These are phyloP conservation scores for Xylaria longipes DNA, from an alignment of 495 filamentous ascomycete genomes.

Conservation along the genomic window DNA sequence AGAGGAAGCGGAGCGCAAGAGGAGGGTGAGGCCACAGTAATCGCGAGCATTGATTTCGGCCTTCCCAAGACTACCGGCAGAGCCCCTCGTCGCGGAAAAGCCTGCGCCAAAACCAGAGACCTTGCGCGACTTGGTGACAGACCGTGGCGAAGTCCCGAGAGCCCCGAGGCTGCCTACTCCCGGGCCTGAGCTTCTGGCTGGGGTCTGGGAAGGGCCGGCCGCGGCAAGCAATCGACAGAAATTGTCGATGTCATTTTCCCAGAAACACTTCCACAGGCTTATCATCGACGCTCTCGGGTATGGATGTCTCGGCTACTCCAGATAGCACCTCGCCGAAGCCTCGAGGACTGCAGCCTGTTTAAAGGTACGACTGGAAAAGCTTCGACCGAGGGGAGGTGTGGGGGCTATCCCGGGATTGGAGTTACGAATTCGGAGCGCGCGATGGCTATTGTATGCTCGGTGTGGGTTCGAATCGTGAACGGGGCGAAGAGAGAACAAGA, in stretches of 20 bases:
- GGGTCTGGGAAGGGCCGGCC: slow-evolving; percentile 60
- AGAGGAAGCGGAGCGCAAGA: slow-evolving; percentile 84
- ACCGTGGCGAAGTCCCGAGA: slow-evolving; percentile 55
- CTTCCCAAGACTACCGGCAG: slow-evolving; percentile 59
- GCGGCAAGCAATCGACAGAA: slow-evolving; percentile 84
- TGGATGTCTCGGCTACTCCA: slow-evolving; percentile 64
- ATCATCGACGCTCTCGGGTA: slow-evolving; percentile 78
- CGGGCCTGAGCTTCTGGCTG: slow-evolving; percentile 48
- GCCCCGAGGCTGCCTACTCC: slow-evolving; percentile 37
- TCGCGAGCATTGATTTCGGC: slow-evolving; percentile 85
- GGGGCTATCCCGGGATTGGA: not conserved
- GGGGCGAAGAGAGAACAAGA: not conserved
- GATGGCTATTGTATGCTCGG: not conserved
- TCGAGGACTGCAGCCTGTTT: slow-evolving; percentile 84
- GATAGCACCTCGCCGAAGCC: slow-evolving; percentile 82
- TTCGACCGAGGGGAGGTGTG: slow-evolving; percentile 25
- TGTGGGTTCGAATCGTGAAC: not conserved
- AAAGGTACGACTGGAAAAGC: slow-evolving; percentile 65
- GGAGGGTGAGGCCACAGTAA: slow-evolving; percentile 75
- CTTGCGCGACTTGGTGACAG: slow-evolving; percentile 53
- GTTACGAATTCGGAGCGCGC: not conserved
- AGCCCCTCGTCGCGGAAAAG: slow-evolving; percentile 37
- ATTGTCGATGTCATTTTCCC: slow-evolving; percentile 92
- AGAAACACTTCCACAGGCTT: slow-evolving; percentile 93
- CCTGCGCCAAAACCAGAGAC: slow-evolving; percentile 42